Evolutionary conservation across 495 filamentous ascomycete genomes (phyloP).

Genomic region (Clavariopsis aquatica): DNA sequence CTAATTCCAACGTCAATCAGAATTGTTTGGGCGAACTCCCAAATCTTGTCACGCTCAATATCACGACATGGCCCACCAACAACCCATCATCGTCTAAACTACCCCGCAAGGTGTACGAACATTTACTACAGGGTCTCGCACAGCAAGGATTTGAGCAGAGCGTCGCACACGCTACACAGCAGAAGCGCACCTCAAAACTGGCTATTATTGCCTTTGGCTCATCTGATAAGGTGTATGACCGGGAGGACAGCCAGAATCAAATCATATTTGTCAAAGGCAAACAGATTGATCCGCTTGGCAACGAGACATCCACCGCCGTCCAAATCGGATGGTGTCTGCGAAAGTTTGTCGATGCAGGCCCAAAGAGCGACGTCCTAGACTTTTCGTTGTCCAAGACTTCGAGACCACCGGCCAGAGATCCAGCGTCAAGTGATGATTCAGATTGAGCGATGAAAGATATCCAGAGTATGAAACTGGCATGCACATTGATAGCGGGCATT

Average conservation of each 20-base stretch:
- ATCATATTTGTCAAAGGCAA: slow-evolving; percentile 45
- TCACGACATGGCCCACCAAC: slow-evolving; percentile 47
- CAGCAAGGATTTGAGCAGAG: slow-evolving; percentile 38
- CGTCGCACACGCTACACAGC: slow-evolving; percentile 8
- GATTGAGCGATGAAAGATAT: slow-evolving; percentile 4
- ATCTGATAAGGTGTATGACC: slow-evolving; percentile 46
- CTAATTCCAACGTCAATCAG: slow-evolving; percentile 34
- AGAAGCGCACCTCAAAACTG: slow-evolving; percentile 36
- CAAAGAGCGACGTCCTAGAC: slow-evolving; percentile 44
- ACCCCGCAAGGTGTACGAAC: slow-evolving; percentile 43
- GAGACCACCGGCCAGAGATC: slow-evolving; percentile 37
- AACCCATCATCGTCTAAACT: slow-evolving; percentile 40
- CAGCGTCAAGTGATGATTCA: slow-evolving; percentile 31
- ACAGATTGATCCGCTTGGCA: slow-evolving; percentile 40
- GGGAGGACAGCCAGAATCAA: slow-evolving; percentile 45
- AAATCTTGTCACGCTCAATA: slow-evolving; percentile 44
- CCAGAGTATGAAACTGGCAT: background rate
- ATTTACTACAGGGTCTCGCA: slow-evolving; percentile 41
- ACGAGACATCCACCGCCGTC: slow-evolving; percentile 35
- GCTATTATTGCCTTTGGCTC: slow-evolving; percentile 46
- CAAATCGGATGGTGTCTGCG: slow-evolving; percentile 44
- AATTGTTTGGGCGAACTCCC: slow-evolving; percentile 36
- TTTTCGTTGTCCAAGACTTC: slow-evolving; percentile 37
- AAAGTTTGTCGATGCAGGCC: slow-evolving; percentile 43
- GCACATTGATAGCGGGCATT: background rate